phyloP scores from a whole-genome alignment of 1,139 yeast genomes.

The Debaryomyces sp. region DNA sequence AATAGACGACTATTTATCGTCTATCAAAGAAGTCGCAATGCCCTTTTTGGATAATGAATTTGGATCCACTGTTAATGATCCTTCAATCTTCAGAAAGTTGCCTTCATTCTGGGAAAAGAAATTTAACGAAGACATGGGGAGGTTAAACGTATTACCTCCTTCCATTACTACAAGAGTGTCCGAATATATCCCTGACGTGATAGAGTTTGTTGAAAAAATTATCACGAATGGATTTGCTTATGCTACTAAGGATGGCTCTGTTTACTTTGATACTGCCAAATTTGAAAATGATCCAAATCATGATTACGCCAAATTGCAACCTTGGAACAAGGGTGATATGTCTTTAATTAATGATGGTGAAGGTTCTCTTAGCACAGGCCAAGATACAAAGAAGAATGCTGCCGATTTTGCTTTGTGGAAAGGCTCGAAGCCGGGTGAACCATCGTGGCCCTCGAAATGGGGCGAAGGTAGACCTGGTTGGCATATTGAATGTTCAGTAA shows the following conservation, averaged over 20 bases:
- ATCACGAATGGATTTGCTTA: constrained; percentile 83
- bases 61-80: constrained; percentile 83
- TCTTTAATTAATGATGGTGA: constrained; percentile 93
- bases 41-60: constrained; percentile 69
- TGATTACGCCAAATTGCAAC: constrained; percentile 92
- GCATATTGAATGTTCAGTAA: constrained; percentile 99
- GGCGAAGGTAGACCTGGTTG: constrained; percentile 97
- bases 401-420: constrained; percentile 98
- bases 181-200: constrained; percentile 92
- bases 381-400: constrained; percentile 60
- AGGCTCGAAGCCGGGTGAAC: constrained; percentile 96
- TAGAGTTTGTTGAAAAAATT: constrained; percentile 74
- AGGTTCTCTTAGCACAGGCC: constrained; percentile 72
- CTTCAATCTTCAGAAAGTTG: constrained; percentile 75
- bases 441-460: constrained; percentile 95
- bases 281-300: constrained; percentile 77
- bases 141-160: constrained; percentile 82
- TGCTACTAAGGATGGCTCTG: constrained; percentile 81
- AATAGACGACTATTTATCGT: constrained; percentile 43
- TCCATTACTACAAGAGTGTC: constrained; percentile 93
- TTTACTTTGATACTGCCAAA: constrained; percentile 86
- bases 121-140: constrained; percentile 83
- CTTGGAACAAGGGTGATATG: constrained; percentile 93
- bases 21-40: constrained; percentile 72
- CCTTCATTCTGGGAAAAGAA: constrained; percentile 90